These are phyloP conservation scores for Lachnellula willkommii DNA, from an alignment of 2,329 filamentous ascomycete genomes.

Conservation along the genomic window DNA sequence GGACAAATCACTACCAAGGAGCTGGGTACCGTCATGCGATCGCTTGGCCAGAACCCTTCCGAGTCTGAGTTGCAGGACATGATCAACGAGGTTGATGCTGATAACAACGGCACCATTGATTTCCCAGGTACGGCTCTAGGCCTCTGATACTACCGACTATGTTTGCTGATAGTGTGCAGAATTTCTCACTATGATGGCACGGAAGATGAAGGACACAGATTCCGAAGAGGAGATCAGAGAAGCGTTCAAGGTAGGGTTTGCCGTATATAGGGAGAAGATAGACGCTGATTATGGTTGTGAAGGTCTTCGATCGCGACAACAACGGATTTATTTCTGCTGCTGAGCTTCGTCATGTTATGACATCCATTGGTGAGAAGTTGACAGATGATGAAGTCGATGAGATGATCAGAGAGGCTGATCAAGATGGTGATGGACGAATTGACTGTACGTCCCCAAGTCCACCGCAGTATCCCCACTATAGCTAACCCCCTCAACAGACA, in stretches of 20 bases:
- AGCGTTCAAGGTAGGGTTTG: slow-evolving; percentile 68
- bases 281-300: slow-evolving; percentile 13
- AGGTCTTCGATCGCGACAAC: slow-evolving; percentile 83
- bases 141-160: not conserved
- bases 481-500: slow-evolving; percentile 51
- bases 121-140: slow-evolving; percentile 64
- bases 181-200: slow-evolving; percentile 89
- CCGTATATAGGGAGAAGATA: too few relatives aligned
- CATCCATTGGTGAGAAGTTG: slow-evolving; percentile 85
- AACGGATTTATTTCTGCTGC: slow-evolving; percentile 88
- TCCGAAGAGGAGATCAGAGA: slow-evolving; percentile 88
- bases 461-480: slow-evolving; percentile 13
- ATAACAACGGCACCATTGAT: slow-evolving; percentile 90
- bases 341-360: slow-evolving; percentile 86
- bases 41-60: slow-evolving; percentile 81
- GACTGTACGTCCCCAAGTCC: slow-evolving; percentile 58
- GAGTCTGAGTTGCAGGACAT: slow-evolving; percentile 88
- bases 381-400: slow-evolving; percentile 88
- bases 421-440: slow-evolving; percentile 83
- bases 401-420: slow-evolving; percentile 89
- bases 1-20: slow-evolving; percentile 91
- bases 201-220: slow-evolving; percentile 92
- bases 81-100: slow-evolving; percentile 90
- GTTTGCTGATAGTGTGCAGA: slow-evolving; percentile 47
- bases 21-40: slow-evolving; percentile 85